Evolutionary conservation across 495 filamentous ascomycete genomes (phyloP), one percentile per base, ranked within the genome.

Genomic region (Penicillium samsonianum): DNA sequence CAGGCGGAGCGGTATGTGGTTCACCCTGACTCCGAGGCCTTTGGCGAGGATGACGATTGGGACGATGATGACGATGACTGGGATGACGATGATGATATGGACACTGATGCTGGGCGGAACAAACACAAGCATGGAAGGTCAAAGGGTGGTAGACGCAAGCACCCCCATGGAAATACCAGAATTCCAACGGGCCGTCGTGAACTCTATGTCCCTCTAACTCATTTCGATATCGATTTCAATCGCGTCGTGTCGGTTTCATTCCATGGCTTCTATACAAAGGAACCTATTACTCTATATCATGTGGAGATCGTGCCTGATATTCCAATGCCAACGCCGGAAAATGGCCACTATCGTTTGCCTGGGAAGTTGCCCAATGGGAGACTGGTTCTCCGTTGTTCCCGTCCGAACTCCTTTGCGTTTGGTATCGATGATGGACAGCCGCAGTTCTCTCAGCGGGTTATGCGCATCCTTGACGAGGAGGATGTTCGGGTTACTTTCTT

Each of bases 351-450:
- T 60, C 75, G 59, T 11, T 69, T 87, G 26, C 85, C 87, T 1
- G 63, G 69, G 41, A 91, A 90, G 70, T 67, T 88, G 16, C 79
- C 85, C 0, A 86, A 78, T 1, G 87, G 87, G 4, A 74, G 70
- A 4, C 69, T 91, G 35, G 70, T 84, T 35, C 84, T 90, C 57
- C 73, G 79, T 11, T 91, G 89, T 77, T 85, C 78, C 37, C 78
- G 86, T 9, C 87, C 88, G 44, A 88, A 89, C 65, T 85, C 82
- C 0, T 90, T 92, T 68, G 89, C 89, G 0, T 90, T 92, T 67
- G 89, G 88, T 50, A 92, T 92, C 62, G 89, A 92, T 68, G 89
- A 92, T 69, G 89, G 89, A 6, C 74, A 82, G 57, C 89, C 89
- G 7, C 55, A 74, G 31, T 78, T 77, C 55, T 86, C 88, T 5